Evolutionary conservation across 2,329 filamentous ascomycete genomes (phyloP), one percentile per base, ranked within the genome.

Genomic region (Aspergillus viridinutans): DNA sequence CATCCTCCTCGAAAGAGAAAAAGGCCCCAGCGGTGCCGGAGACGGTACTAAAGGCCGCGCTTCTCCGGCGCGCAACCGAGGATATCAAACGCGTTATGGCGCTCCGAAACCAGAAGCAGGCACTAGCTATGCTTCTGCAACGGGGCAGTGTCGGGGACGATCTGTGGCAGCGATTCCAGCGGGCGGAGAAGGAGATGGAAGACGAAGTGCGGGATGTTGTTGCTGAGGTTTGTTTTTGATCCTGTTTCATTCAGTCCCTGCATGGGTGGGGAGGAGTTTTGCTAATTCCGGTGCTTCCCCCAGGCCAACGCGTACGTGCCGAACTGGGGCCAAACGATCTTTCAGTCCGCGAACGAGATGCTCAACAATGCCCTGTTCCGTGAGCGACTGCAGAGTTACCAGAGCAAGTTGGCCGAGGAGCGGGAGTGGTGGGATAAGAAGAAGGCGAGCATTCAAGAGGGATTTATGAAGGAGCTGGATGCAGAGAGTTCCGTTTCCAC

Each of bases 301-400:
- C 59, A 56, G 91, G 94, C 95, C 67, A 97, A 97, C 72, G 92
- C 90, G 21, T 89, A 97, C 62, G 83, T 85, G 1, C 88, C 90
- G 50, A 88, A 88, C 74, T 99, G 94, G 94, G 94, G 94, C 60
- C 88, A 94, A 71, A 86, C 85, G 56, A 97, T 99, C 73, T 99
- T 99, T 83, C 94, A 99, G 76, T 92, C 90, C 49, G 94, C 94
- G 55, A 96, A 96, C 76, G 94, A 99, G 76, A 97, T 99, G 76
- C 86, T 89, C 58, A 88, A 91, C 70, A 97, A 97, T 77, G 83
- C 85, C 45, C 78, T 86, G 49, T 83, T 96, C 69, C 89, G 91
- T 64, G 81, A 87, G 63, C 84, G 87, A 51, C 81, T 96, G 21
- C 83, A 87, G 49, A 88, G 92, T 61, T 85, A 96, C 57, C 86